These are phyloP conservation scores for Ceratocystiopsis sp. DNA, from an alignment of 2,329 filamentous ascomycete species.

Conservation along the genomic window DNA sequence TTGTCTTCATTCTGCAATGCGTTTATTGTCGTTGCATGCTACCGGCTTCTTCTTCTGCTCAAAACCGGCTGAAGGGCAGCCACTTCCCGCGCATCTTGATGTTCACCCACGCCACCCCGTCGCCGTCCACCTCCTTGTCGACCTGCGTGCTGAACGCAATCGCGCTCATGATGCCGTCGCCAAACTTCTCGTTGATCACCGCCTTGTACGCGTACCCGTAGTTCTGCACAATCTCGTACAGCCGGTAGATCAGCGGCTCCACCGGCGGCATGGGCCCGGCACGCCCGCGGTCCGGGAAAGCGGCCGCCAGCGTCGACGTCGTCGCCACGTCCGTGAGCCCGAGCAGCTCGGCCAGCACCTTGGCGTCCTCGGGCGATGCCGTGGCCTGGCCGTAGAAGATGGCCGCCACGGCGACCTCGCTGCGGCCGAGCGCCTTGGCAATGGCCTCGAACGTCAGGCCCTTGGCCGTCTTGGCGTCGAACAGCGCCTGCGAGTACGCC, in stretches of 20 bases:
- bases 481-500: conserved; percentile 53
- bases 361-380: conserved; percentile 32
- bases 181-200: conserved; percentile 87
- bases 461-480: conserved; percentile 61
- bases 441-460: conserved; percentile 67
- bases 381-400: conserved; percentile 67
- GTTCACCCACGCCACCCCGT: conserved; percentile 66
- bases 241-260: conserved; percentile 73
- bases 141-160: conserved; percentile 83
- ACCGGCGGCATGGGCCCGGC: conserved; percentile 68
- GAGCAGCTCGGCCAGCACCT: conserved; percentile 40
- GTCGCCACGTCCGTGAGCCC: conserved; percentile 35
- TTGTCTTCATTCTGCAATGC: neutral
- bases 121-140: conserved; percentile 80
- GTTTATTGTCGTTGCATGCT: neutral
- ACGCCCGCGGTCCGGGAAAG: conserved; percentile 63
- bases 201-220: conserved; percentile 96
- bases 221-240: conserved; percentile 93
- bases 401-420: conserved; percentile 71
- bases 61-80: conserved; percentile 22
- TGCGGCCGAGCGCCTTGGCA: conserved; percentile 53
- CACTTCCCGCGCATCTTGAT: conserved; percentile 76
- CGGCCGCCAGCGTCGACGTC: conserved; percentile 36
- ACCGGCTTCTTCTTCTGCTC: neutral
- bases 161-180: conserved; percentile 91